Evolutionary conservation across 2,329 filamentous ascomycete genomes (phyloP).

Genomic region (Penicillium aurantiogriseum): DNA sequence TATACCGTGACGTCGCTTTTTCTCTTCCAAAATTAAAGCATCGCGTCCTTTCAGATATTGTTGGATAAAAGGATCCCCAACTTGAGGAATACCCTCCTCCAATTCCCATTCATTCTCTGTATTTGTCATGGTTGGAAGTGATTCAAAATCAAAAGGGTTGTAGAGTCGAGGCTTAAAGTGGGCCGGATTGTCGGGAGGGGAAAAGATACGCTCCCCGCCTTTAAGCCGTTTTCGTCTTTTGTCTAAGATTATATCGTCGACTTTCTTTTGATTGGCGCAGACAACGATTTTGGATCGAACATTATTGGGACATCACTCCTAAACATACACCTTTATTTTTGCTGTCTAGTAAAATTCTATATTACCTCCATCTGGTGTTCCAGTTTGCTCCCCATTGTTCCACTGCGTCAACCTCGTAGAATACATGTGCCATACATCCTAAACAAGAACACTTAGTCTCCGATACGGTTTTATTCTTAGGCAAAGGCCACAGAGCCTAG

Average conservation of each 20-base stretch:
- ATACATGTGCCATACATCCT: background rate
- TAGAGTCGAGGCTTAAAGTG: background rate
- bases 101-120: conserved; percentile 32
- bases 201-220: background rate
- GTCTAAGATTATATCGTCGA: background rate
- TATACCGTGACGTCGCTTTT: conserved; percentile 74
- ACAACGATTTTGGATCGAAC: background rate
- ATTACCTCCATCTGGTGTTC: too few species aligned
- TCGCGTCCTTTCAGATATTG: conserved; percentile 76
- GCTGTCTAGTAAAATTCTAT: too few species aligned
- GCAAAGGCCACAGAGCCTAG: background rate
- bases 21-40: conserved; percentile 75
- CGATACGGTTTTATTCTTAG: background rate
- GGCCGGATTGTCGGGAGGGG: background rate
- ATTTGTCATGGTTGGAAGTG: conserved; percentile 15
- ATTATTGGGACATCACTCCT: too few species aligned
- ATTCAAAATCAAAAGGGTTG: background rate
- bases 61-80: conserved; percentile 72
- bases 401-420: too few species aligned
- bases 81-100: conserved; percentile 47
- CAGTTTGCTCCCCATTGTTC: too few species aligned
- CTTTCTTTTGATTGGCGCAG: background rate
- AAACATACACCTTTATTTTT: too few species aligned
- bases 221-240: conserved; percentile 2
- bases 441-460: background rate